Conservation (phyloP, 2,329 filamentous ascomycete genomes). For the Venturiaceae sp. region DNA sequence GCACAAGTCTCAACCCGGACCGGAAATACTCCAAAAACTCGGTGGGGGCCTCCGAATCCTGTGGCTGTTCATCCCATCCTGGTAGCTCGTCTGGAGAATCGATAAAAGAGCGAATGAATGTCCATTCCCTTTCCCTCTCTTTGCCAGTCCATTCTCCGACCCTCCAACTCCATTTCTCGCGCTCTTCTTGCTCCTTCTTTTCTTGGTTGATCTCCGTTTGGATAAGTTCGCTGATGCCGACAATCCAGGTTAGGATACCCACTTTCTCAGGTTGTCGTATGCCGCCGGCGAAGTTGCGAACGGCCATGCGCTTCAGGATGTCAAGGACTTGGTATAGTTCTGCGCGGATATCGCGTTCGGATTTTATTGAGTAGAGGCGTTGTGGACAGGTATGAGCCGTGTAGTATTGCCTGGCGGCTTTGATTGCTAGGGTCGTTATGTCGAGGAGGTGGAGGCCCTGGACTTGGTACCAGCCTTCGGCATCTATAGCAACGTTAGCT, state of each 20-base stretch:
- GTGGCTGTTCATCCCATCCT: slow-evolving; percentile 41
- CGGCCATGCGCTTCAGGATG: slow-evolving; percentile 82
- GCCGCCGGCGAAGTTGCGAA: slow-evolving; percentile 75
- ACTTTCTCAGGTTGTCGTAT: slow-evolving; percentile 68
- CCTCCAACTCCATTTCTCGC: slow-evolving; percentile 72
- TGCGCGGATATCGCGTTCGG: slow-evolving; percentile 73
- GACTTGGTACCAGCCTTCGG: slow-evolving; percentile 70
- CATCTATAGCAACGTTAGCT: slow-evolving; percentile 17
- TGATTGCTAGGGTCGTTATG: slow-evolving; percentile 87
- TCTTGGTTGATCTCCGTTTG: slow-evolving; percentile 69
- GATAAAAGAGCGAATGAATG: slow-evolving; percentile 69
- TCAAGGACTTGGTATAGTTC: slow-evolving; percentile 84
- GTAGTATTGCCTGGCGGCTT: slow-evolving; percentile 93
- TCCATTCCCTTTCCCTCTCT: slow-evolving; percentile 68
- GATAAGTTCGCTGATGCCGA: slow-evolving; percentile 67
- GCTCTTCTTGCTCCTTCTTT: slow-evolving; percentile 59
- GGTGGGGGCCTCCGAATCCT: slow-evolving; percentile 59
- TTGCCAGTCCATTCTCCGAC: slow-evolving; percentile 61
- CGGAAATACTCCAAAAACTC: slow-evolving; percentile 65
- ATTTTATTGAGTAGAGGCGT: slow-evolving; percentile 74
- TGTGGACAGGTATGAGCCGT: slow-evolving; percentile 83
- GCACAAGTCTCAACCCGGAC: slow-evolving; percentile 72
- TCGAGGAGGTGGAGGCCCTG: slow-evolving; percentile 90
- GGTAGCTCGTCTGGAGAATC: slow-evolving; percentile 15
- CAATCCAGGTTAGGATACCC: slow-evolving; percentile 71